Evolutionary conservation across 164 flowering plant species (phyloP), one percentile per base, ranked within the genome.

Genomic region (Liriodendron chinense): DNA sequence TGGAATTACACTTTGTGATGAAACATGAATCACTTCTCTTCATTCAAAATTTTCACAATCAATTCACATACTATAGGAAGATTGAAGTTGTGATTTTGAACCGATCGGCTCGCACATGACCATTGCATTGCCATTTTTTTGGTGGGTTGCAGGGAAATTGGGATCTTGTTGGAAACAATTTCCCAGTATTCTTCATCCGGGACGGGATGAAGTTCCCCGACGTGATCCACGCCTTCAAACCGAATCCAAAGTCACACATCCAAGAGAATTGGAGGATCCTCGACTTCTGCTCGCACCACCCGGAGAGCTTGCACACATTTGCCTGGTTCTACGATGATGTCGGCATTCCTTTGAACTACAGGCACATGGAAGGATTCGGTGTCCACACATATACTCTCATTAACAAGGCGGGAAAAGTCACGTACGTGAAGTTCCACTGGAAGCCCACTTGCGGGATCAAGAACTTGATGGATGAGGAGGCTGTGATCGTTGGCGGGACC

Each of bases 341-440:
- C 9, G 98, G 98, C 72, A 72, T 93, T 71, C 96, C 98, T 25
- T 84, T 84, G 76, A 91, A 93, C 67, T 93, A 90, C 85, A 79
- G 98, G 65, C 98, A 92, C 87, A 93, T 90, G 94, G 98, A 93
- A 3, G 98, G 97, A 1, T 88, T 84, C 34, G 94, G 96, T 73
- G 96, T 93, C 65, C 84, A 93, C 80, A 89, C 98, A 66, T 93
- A 82, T 69, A 87, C 89, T 26, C 84, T 93, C 14, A 83, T 93
- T 77, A 89, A 87, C 87, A 89, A 84, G 83, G 87, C 87, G 57
- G 98, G 98, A 14, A 92, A 89, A 71, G 92, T 73, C 18, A 78
- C 80, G 26, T 91, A 88, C 72, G 97, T 93, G 81, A 93, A 92
- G 77, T 93, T 93, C 78, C 98, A 93, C 74, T 93, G 98, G 96